Conservation (phyloP, 257 asterid species). For the Przewalskia tangutica region DNA sequence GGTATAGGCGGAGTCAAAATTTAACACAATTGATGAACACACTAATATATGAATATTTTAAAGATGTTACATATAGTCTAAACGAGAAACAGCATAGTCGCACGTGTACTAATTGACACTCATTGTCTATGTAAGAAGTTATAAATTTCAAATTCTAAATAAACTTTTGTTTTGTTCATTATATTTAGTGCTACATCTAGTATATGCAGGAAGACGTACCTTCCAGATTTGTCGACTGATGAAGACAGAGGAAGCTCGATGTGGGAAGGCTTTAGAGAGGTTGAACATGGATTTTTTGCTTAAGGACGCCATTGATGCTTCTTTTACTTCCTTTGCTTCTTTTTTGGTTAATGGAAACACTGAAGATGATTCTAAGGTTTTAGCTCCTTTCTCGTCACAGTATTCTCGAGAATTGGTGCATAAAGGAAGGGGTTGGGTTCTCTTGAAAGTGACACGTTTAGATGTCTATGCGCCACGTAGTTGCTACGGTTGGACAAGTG, state of each 20-base stretch:
- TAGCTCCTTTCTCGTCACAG: neutral
- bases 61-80: too few relatives aligned
- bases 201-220: neutral
- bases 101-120: too few relatives aligned
- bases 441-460: neutral
- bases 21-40: too few relatives aligned
- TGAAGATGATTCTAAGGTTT: neutral
- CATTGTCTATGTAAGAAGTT: too few relatives aligned
- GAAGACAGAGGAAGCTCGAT: neutral
- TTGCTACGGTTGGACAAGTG: neutral
- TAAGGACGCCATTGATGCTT: neutral
- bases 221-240: neutral
- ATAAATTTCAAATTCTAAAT: too few relatives aligned
- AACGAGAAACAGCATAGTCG: too few relatives aligned
- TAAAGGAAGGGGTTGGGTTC: neutral
- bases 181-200: neutral
- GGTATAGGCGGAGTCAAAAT: neutral
- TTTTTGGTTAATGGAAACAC: too few relatives aligned
- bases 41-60: neutral
- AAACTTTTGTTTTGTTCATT: too few relatives aligned
- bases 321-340: neutral
- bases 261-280: slow-evolving; percentile 7
- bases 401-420: neutral
- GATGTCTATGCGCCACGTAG: neutral
- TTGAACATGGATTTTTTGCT: neutral